Evolutionary conservation across 768 basidiomycete species (phyloP).

Genomic region (Leccinum incarnatum): DNA sequence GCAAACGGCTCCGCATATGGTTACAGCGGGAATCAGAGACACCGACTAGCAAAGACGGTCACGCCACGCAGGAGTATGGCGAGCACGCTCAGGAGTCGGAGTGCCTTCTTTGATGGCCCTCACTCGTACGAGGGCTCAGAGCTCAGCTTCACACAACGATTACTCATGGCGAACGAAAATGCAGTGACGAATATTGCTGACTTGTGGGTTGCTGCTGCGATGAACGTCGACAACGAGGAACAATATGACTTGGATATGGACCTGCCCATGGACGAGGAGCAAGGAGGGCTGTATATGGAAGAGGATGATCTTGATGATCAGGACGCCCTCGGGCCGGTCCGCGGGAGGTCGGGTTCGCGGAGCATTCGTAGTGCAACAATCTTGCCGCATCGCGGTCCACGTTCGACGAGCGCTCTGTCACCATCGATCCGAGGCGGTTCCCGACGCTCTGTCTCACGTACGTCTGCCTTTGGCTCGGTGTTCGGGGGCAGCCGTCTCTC

Average conservation of each 20-base stretch:
- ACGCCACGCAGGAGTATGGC: conserved; percentile 53
- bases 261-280: conserved; percentile 24
- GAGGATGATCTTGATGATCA: conserved; percentile 36
- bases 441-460: conserved; percentile 31
- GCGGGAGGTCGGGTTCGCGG: conserved; percentile 19
- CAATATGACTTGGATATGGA: conserved; percentile 51
- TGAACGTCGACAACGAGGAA: conserved; percentile 91
- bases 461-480: conserved; percentile 32
- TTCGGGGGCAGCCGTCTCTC: conserved; percentile 37
- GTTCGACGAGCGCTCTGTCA: conserved; percentile 26
- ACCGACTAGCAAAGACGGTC: conserved; percentile 50
- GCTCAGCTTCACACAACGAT: conserved; percentile 83
- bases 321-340: conserved; percentile 22
- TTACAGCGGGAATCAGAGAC: conserved; percentile 56
- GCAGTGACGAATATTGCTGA: conserved; percentile 94
- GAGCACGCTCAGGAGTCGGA: conserved; percentile 49
- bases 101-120: conserved; percentile 43
- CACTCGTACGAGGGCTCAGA: conserved; percentile 47
- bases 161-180: conserved; percentile 92
- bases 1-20: conserved; percentile 80
- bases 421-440: conserved; percentile 29
- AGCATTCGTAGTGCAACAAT: conserved; percentile 16
- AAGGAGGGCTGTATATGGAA: conserved; percentile 42
- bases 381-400: conserved; percentile 21
- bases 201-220: conserved; percentile 95